These are phyloP conservation scores for Boletus subcaerulescens DNA, from an alignment of 768 basidiomycete species.

Conservation along the genomic window DNA sequence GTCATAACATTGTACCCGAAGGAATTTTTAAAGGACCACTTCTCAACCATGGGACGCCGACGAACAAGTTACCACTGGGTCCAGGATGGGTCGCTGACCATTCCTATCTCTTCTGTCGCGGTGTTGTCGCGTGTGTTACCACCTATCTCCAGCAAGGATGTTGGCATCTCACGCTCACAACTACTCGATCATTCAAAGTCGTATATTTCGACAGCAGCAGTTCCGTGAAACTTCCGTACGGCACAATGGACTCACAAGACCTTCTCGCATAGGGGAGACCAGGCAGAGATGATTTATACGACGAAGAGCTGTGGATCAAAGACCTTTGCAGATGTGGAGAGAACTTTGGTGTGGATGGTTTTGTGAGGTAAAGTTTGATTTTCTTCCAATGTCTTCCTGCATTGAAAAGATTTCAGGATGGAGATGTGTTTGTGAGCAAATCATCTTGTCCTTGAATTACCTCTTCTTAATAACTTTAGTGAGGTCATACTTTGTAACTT, in stretches of 20 bases:
- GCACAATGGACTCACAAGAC: constrained; percentile 47
- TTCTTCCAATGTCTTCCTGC: too few species aligned
- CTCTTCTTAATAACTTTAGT: constrained; percentile 14
- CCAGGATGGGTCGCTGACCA: constrained; percentile 38
- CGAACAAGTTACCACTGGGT: constrained; percentile 20
- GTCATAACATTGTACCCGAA: constrained; percentile 30
- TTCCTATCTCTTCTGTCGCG: constrained; percentile 37
- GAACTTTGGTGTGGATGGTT: constrained; percentile 41
- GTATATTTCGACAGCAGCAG: constrained; percentile 54
- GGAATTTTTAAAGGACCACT: constrained; percentile 34
- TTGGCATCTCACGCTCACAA: constrained; percentile 15
- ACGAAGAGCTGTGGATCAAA: constrained; percentile 36
- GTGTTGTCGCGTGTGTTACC: not conserved
- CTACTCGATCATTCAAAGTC: constrained; percentile 37
- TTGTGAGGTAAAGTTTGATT: constrained; percentile 35
- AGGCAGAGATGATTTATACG: constrained; percentile 9
- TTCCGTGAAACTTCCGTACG: constrained; percentile 40
- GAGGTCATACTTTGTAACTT: constrained; percentile 37
- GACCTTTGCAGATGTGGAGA: constrained; percentile 45
- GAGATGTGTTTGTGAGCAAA: constrained; percentile 32
- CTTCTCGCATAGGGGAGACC: constrained; percentile 41
- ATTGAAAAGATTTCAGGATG: constrained; percentile 17
- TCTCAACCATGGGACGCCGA: constrained; percentile 31
- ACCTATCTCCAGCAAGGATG: not conserved
- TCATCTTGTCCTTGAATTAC: not conserved